Evolutionary conservation across 208 protist genomes (phyloP).

Genomic region (Trypanosomatidae sp.): DNA sequence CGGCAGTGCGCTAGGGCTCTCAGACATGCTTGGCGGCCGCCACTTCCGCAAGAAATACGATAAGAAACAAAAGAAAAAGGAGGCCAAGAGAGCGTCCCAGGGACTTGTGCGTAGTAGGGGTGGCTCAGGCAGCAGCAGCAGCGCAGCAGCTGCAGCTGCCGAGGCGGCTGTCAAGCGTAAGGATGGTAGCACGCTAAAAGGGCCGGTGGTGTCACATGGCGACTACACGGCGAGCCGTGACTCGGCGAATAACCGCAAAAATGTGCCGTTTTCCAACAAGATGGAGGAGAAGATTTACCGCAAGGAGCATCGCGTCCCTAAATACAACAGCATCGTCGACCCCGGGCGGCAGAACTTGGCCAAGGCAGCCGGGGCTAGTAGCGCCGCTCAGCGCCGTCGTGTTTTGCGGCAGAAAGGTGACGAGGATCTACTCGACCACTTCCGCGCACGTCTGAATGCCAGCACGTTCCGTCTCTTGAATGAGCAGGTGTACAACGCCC

Average conservation of each 20-base stretch:
- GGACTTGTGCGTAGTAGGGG: conserved; percentile 3
- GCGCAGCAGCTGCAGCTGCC: not conserved
- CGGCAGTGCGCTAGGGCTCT: not conserved
- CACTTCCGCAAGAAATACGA: conserved; percentile 73
- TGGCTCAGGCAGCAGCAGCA: not conserved
- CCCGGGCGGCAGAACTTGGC: conserved; percentile 19
- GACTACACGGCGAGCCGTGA: conserved; percentile 42
- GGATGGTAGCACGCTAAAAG: conserved; percentile 64
- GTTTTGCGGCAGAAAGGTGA: conserved; percentile 67
- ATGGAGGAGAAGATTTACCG: conserved; percentile 57
- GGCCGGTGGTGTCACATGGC: conserved; percentile 72
- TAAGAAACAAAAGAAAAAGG: conserved; percentile 67
- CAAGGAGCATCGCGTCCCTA: conserved; percentile 59
- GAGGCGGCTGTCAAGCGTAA: conserved; percentile 13
- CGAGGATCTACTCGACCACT: conserved; percentile 83
- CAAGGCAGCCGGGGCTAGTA: conserved; percentile 59
- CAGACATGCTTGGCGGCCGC: conserved; percentile 59
- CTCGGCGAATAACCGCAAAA: conserved; percentile 73
- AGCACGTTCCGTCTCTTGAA: conserved; percentile 89
- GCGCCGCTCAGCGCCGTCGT: conserved; percentile 80
- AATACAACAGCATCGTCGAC: conserved; percentile 40
- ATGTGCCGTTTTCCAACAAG: conserved; percentile 67
- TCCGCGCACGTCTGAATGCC: conserved; percentile 79
- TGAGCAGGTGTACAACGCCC: conserved; percentile 89
- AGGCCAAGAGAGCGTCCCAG: conserved; percentile 35